Evolutionary conservation across 1,284 basidiomycete genomes (phyloP).

Genomic region (Trichosporon ovoides): DNA sequence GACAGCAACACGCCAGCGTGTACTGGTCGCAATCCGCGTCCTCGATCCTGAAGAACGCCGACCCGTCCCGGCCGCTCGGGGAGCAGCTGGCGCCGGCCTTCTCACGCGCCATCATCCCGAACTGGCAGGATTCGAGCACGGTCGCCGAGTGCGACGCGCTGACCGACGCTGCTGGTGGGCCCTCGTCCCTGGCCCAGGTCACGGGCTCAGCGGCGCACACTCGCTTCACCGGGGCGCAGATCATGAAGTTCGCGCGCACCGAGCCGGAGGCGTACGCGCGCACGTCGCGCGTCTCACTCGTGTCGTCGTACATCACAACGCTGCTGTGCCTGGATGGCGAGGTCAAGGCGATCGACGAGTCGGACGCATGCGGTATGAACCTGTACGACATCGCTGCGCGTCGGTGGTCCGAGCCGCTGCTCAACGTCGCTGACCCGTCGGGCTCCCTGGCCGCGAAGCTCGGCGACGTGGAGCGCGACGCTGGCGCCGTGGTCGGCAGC

Average conservation of each 20-base stretch:
- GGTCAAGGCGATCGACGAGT: constrained; percentile 48
- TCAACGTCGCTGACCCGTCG: constrained; percentile 54
- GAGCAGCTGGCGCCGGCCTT: constrained; percentile 56
- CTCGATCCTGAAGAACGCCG: constrained; percentile 55
- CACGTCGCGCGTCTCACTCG: constrained; percentile 69
- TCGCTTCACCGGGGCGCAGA: constrained; percentile 81
- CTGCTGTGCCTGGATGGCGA: constrained; percentile 57
- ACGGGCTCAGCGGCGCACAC: constrained; percentile 82
- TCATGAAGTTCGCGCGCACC: constrained; percentile 63
- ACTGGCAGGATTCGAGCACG: constrained; percentile 91
- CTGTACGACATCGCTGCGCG: constrained; percentile 62
- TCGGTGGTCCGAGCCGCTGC: constrained; percentile 62
- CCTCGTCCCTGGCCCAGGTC: constrained; percentile 63
- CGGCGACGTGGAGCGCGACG: constrained; percentile 66
- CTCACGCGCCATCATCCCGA: constrained; percentile 66
- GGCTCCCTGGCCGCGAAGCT: constrained; percentile 67
- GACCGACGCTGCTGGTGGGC: constrained; percentile 61
- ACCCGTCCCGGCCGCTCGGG: constrained; percentile 55
- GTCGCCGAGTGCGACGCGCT: constrained; percentile 65
- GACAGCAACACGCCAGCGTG: constrained; percentile 83
- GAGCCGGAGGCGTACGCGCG: constrained; percentile 60
- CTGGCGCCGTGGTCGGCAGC: constrained; percentile 62
- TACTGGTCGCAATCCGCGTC: constrained; percentile 68
- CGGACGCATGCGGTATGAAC: constrained; percentile 87
- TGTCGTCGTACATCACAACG: constrained; percentile 78